Base-by-base conservation (phyloP, 2,329 filamentous ascomycete genomes). In the Berkeleyomyces rouxiae region DNA sequence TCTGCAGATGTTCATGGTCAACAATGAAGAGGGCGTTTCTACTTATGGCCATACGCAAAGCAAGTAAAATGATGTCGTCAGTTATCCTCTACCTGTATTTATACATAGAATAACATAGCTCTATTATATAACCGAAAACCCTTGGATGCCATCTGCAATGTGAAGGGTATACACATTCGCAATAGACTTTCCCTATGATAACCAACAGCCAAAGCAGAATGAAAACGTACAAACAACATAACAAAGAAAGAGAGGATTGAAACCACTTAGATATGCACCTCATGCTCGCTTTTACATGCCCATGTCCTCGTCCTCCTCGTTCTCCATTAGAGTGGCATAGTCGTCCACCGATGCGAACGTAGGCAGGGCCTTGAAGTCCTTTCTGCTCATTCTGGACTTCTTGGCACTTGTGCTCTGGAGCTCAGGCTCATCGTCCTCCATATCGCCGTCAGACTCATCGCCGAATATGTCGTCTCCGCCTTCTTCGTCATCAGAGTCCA, bases 321-420 rank as follows among this genome's bases (percentile, higher is more conserved):
- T 81, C 3, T 79, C 88, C 71, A 96, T 74, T 75, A 96, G 79
- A 69, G 87, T 87, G 13, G 90, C 92, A 73, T 97, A 99, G 72
- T 97, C 93, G 62, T 97, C 93, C 40, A 81, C 87, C 40, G 89
- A 95, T 23, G 95, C 93, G 76, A 99, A 99, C 43, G 84, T 95
- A 5, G 93, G 93, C 68, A 99, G 77, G 67, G 84, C 83, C 80
- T 90, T 96, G 73, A 97, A 78, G 76, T 89, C 89, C 79, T 86
- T 90, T 76, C 82, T 85, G 76, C 87, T 88, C 71, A 82, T 80
- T 68, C 78, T 79, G 53, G 69, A 69, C 36, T 71, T 75, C 58
- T 72, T 73, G 61, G 70, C 66, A 65, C 70, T 71, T 46, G 69
- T 67, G 64, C 68, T 70, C 46, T 66, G 75, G 73, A 65, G 68